Evolutionary conservation across 768 basidiomycete species (phyloP), one percentile per base, ranked within the genome.

Genomic region (Macrolepiota albuminosa): DNA sequence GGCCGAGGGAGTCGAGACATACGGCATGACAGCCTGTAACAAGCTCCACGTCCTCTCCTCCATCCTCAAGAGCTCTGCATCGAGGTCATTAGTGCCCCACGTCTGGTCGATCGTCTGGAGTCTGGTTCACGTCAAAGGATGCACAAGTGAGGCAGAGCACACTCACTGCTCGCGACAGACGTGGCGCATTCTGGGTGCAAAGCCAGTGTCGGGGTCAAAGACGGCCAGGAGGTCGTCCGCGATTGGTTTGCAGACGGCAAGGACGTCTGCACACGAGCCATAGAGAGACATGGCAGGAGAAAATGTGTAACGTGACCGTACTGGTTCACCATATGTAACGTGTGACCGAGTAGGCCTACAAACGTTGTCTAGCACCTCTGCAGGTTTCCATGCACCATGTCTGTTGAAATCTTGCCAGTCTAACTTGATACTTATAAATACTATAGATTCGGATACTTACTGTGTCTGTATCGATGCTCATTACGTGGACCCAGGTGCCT

Each of bases 21-120:
- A 89, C 85, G 89, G 84, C 81, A 87, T 82, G 49, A 95, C 75
- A 3, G 85, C 84, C 68, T 93, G 91, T 1, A 94, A 69, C 2
- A 95, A 78, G 0, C 80, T 81, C 93, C 93, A 95, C 0, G 93
- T 93, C 70, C 88, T 87, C 49, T 84, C 80, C 68, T 95, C 92
- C 70, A 93, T 77, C 10, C 82, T 78, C 56, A 92, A 71, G 1
- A 84, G 74, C 29, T 88, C 86, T 0, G 87, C 64, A 64, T 89
- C 87, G 31, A 83, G 80, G 42, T 68, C 73, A 61, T 77, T 72
- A 39, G 65, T 59, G 36, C 68, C 60, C 29, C 49, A 46, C 14
- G 47, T 64, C 37, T 83, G 81, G 70, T 84, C 73, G 21, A 54
- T 46, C n/a, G 21, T 14, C 26, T 60, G 26, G 10, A 60, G 47